Evolutionary conservation across 2,329 filamentous ascomycete genomes (phyloP).

Genomic region (Achaetomium macrosporum): DNA sequence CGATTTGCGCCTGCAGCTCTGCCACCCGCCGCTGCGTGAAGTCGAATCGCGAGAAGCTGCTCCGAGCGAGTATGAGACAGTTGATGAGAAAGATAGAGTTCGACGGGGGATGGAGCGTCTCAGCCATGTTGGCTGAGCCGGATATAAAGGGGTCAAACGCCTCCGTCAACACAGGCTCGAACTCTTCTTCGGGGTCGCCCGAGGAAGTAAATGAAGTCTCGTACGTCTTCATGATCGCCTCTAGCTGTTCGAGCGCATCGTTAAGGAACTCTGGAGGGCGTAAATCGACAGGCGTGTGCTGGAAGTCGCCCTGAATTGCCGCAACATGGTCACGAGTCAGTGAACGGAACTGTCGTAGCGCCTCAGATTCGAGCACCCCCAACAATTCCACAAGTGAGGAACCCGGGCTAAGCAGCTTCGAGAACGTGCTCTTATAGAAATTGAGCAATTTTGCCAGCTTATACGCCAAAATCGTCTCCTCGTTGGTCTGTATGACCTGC

Average conservation of each 20-base stretch:
- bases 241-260: constrained; percentile 73
- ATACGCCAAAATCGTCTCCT: constrained; percentile 83
- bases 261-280: constrained; percentile 73
- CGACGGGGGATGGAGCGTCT: constrained; percentile 51
- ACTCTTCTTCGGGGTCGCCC: constrained; percentile 56
- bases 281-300: constrained; percentile 65
- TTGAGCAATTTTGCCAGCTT: constrained; percentile 82
- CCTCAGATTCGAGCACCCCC: constrained; percentile 63
- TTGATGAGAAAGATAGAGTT: constrained; percentile 68
- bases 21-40: constrained; percentile 56
- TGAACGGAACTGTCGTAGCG: constrained; percentile 74
- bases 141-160: constrained; percentile 81
- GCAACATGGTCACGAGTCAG: constrained; percentile 76
- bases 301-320: constrained; percentile 65
- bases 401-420: constrained; percentile 65
- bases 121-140: constrained; percentile 65
- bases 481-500: constrained; percentile 86
- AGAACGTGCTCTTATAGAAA: constrained; percentile 85
- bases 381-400: constrained; percentile 67
- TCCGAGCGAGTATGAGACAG: constrained; percentile 56
- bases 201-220: constrained; percentile 68
- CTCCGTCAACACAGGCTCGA: constrained; percentile 68
- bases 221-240: constrained; percentile 75
- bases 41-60: constrained; percentile 50
- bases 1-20: constrained; percentile 52